Conservation (phyloP, 305 asterid genomes). For the Fraxinus baroniana region DNA sequence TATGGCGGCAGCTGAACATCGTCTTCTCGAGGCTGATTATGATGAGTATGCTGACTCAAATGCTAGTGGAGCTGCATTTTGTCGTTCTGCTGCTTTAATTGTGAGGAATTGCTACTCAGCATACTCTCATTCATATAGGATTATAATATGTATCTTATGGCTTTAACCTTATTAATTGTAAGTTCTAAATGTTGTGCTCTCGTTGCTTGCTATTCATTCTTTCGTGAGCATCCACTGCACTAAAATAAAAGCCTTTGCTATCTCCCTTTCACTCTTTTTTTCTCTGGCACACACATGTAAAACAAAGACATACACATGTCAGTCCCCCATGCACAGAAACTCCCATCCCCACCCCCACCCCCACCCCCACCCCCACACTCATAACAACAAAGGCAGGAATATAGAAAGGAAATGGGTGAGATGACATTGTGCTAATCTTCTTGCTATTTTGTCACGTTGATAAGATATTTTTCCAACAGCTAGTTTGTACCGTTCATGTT, state of each 20-base stretch:
- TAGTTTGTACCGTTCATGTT: neutral
- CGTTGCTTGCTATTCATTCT: neutral
- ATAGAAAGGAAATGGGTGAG: neutral
- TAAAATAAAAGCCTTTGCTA: neutral
- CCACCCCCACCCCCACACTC: neutral
- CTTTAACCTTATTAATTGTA: neutral
- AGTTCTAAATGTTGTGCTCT: neutral
- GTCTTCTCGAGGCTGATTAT: conserved; percentile 45
- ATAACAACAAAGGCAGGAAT: neutral
- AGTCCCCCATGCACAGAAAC: neutral
- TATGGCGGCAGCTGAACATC: conserved; percentile 52
- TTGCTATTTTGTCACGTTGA: neutral
- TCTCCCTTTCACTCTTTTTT: neutral
- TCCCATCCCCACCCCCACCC: neutral
- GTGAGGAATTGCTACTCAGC: conserved; percentile 25
- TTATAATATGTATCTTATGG: neutral
- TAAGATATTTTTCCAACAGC: neutral
- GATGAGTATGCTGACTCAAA: conserved; percentile 47
- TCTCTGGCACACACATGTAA: neutral
- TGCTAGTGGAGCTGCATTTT: conserved; percentile 57
- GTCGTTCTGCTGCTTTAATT: conserved; percentile 52
- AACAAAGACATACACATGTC: neutral
- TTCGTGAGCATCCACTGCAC: neutral
- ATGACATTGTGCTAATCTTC: neutral
- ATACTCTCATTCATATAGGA: neutral